Evolutionary conservation across 1,284 basidiomycete genomes (phyloP).

Genomic region (Boletus sp.): DNA sequence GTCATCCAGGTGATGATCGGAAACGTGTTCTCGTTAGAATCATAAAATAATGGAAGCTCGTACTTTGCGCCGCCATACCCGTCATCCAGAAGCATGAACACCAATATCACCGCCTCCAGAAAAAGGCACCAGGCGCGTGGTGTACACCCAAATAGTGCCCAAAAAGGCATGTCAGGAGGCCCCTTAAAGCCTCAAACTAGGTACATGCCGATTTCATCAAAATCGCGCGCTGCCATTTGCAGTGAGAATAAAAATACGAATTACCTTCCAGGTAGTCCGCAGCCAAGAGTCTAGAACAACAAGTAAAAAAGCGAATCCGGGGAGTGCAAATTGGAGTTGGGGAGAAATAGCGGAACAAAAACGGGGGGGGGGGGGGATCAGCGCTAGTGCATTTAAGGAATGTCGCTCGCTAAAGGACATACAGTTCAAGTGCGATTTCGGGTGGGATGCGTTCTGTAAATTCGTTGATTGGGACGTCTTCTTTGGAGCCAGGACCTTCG

Average conservation of each 20-base stretch:
- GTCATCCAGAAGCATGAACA: conserved; percentile 1
- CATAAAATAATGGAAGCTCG: conserved; percentile 5
- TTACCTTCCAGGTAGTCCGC: conserved; percentile 73
- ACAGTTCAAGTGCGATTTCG: conserved; percentile 82
- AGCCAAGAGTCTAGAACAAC: conserved; percentile 51
- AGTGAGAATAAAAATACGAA: conserved; percentile 12
- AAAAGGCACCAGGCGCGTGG: conserved; percentile 1
- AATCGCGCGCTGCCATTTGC: conserved; percentile 11
- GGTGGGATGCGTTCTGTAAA: conserved; percentile 74
- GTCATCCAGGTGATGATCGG: neutral
- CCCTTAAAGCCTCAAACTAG: conserved; percentile 15
- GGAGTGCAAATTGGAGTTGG: conserved; percentile 29
- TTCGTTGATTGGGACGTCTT: conserved; percentile 68
- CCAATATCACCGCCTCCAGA: conserved; percentile 1
- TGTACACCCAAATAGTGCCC: neutral
- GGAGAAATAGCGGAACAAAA: conserved; percentile 2
- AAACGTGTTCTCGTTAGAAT: conserved; percentile 9
- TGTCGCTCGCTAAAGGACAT: conserved; percentile 30
- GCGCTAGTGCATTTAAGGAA: conserved; percentile 1
- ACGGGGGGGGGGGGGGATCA: conserved; percentile 15
- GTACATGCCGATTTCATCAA: conserved; percentile 14
- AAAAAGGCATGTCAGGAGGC: conserved; percentile 1
- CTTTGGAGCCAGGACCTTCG: conserved; percentile 52
- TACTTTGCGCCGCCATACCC: conserved; percentile 17
- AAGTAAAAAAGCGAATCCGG: conserved; percentile 3